Evolutionary conservation across 73 alveolate species (phyloP).

Genomic region (Stentor roeselii): DNA sequence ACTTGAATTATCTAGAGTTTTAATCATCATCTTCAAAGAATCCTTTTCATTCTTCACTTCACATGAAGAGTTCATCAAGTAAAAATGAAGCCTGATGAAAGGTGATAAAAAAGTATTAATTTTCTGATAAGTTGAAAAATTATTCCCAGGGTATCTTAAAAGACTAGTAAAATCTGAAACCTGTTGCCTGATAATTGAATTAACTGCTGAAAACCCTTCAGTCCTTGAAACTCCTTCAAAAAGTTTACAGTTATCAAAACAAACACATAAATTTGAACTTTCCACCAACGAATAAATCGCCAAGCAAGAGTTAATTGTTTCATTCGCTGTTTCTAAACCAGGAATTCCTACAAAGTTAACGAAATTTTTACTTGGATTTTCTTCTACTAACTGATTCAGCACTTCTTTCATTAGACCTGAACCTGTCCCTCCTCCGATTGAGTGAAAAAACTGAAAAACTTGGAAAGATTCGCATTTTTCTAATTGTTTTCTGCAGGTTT

Average conservation of each 20-base stretch:
- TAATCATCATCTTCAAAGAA: constrained; percentile 94
- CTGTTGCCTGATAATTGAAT: not conserved
- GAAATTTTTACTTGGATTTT: constrained; percentile 14
- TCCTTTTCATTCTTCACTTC: constrained; percentile 97
- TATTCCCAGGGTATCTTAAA: not conserved
- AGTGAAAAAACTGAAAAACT: constrained; percentile 45
- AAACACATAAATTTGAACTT: constrained; percentile 23
- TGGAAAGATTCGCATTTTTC: constrained; percentile 41
- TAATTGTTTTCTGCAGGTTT: constrained; percentile 20
- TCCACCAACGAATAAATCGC: constrained; percentile 26
- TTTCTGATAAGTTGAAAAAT: not conserved
- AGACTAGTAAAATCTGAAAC: not conserved
- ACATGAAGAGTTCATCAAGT: constrained; percentile 96
- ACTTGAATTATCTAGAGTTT: constrained; percentile 98
- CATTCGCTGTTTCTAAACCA: constrained; percentile 11
- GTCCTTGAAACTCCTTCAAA: no score
- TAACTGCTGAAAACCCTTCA: not conserved
- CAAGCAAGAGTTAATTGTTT: constrained; percentile 42
- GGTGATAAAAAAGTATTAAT: constrained; percentile 67
- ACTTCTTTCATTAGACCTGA: constrained; percentile 34
- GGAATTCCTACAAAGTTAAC: constrained; percentile 40
- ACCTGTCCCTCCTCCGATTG: constrained; percentile 57
- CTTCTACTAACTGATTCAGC: not conserved
- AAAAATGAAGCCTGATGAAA: constrained; percentile 99
- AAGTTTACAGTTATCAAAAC: constrained; percentile 63